phyloP scores from a whole-genome alignment of 2,329 filamentous ascomycete genomes.

The Aureobasidium sp. region DNA sequence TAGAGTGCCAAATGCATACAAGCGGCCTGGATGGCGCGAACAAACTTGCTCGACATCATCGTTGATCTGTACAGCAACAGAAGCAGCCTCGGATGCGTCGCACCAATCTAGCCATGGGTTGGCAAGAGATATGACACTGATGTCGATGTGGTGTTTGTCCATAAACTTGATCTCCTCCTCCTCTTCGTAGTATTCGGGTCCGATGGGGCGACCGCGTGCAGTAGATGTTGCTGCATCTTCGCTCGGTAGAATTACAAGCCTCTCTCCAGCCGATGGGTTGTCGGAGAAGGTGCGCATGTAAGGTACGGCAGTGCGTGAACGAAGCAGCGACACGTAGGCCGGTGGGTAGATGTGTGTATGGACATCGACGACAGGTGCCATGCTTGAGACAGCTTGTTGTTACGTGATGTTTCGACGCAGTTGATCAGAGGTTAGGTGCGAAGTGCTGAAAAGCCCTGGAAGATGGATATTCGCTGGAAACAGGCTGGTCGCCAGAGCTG shows the following conservation, averaged over 20 bases:
- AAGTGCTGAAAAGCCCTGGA: too few species aligned
- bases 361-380: slow-evolving; percentile 43
- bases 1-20: slow-evolving; percentile 78
- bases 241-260: slow-evolving; percentile 57
- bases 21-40: slow-evolving; percentile 50
- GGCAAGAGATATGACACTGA: slow-evolving; percentile 78
- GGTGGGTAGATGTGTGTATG: slow-evolving; percentile 58
- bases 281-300: slow-evolving; percentile 56
- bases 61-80: slow-evolving; percentile 62
- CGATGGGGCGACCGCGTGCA: slow-evolving; percentile 70
- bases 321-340: slow-evolving; percentile 49
- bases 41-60: slow-evolving; percentile 69
- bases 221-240: slow-evolving; percentile 28
- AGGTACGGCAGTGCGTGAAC: slow-evolving; percentile 53
- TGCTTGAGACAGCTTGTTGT: neutral
- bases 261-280: slow-evolving; percentile 44
- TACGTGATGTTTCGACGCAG: too few species aligned
- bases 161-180: slow-evolving; percentile 78
- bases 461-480: too few species aligned
- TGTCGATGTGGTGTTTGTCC: slow-evolving; percentile 71
- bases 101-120: slow-evolving; percentile 95
- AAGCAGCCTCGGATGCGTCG: slow-evolving; percentile 51
- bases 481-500: too few species aligned
- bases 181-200: slow-evolving; percentile 73
- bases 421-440: too few species aligned